Conservation (phyloP, 805 yeast species). For the Priceomyces haplophilus region DNA sequence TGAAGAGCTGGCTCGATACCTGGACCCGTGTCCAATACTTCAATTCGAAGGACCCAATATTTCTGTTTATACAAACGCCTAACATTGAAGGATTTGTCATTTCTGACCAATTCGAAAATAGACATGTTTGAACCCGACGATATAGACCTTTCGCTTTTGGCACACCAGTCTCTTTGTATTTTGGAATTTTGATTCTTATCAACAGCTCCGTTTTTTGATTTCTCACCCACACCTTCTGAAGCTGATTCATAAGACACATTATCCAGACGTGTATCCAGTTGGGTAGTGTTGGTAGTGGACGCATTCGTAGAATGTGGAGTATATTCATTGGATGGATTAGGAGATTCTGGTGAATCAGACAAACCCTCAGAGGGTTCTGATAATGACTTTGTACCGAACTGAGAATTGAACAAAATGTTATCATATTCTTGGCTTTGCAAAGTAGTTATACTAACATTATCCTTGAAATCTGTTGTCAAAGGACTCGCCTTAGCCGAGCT, state of each 20-base stretch:
- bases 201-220: not conserved
- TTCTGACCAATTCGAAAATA: conserved; percentile 31
- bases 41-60: conserved; percentile 61
- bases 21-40: conserved; percentile 88
- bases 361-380: conserved; percentile 12
- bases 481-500: not conserved
- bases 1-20: conserved; percentile 86
- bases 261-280: conserved; percentile 1
- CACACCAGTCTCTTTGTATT: not conserved
- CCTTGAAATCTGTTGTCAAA: conserved; percentile 11
- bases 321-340: not conserved
- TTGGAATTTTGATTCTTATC: not conserved
- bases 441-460: conserved; percentile 28
- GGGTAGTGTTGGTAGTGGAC: not conserved
- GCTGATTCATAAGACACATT: not conserved
- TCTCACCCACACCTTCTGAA: not conserved
- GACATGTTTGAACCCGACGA: conserved; percentile 12
- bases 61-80: conserved; percentile 37
- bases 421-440: conserved; percentile 39
- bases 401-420: conserved; percentile 34
- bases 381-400: conserved; percentile 21
- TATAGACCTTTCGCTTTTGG: not conserved
- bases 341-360: not conserved
- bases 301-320: not conserved
- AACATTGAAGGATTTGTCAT: conserved; percentile 33